Evolutionary conservation across 495 filamentous ascomycete species (phyloP), one percentile per base, ranked within the genome.

Genomic region (Lasiosphaeriaceae sp.): DNA sequence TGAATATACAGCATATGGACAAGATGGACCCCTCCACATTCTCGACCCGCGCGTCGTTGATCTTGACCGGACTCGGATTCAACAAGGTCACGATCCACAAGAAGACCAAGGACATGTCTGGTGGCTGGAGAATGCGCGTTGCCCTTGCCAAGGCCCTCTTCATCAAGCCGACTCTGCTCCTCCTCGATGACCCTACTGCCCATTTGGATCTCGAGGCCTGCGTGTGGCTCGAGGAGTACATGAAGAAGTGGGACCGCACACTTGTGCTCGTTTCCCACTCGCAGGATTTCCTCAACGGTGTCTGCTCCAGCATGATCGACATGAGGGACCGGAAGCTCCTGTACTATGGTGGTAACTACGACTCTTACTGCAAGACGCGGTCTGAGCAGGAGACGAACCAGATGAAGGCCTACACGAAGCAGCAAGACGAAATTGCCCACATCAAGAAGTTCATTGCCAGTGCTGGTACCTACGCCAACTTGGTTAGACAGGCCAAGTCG

Each of bases 391-490:
- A 99, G 77, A 86, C 84, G 71, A 99, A 99, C 80, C 95, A 99
- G 80, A 86, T 85, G 83, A 99, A 97, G 79, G 93, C 95, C 47
- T 99, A 99, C 81, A 79, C 86, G 71, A 99, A 99, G 81, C 94
- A 99, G 70, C 94, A 99, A 71, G 94, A 99, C 56, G 94, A 99
- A 82, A 99, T 99, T 68, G 78, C 84, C 60, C 94, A 99, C 79
- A 99, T 99, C 84, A 99, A 99, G 83, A 96, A 97, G 78, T 99
- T 99, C 83, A 99, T 99, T 71, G 94, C 94, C 62, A 97, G 93
- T 49, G 94, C 95, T 52, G 94, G 94, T 92, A 99, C 94, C 57
- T 99, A 99, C 71, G 94, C 94, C 82, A 99, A 99, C 80, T 83
- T 99, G 75, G 94, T 99, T 66, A 81, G 91, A 68, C 94, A 98